Evolutionary conservation across 805 yeast genomes (phyloP), one percentile per base, ranked within the genome.

Genomic region (Candida coleopterorum): DNA sequence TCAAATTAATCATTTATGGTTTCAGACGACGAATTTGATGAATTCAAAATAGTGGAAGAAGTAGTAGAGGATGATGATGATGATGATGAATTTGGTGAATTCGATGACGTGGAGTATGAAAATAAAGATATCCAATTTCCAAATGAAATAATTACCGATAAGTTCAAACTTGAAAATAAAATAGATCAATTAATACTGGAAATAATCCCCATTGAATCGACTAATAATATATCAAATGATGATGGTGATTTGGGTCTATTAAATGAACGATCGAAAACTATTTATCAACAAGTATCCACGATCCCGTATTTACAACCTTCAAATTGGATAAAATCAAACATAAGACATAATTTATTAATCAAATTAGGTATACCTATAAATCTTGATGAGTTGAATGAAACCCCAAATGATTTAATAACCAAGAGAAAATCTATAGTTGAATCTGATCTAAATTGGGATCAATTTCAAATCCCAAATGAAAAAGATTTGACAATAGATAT

Each of bases 321-420:
- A 12, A 79, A 79, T 41, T 86, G 95, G 95, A 73, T 71, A 29
- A 70, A 70, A 37, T 80, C 85, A 51, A 66, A 77, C 14, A 70
- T 83, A 17, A 73, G 88, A 34, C 74, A 82, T 46, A 77, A 75
- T 45, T 56, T 86, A 22, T 63, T 83, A 22, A 63, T 80, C 14
- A 72, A 78, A 20, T 60, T 86, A 29, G 88, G 89, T 1, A 72
- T 86, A 2, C 94, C 94, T 0, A 73, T 84, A 27, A 81, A 81
- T 47, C 60, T 81, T 11, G 87, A 81, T 53, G 84, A 80, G 41
- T 32, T 66, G 15, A 45, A 17, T 14, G 26, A 17, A 14, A 2
- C 35, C 8, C 17, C n/a, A 9, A 27, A 18, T 11, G n/a, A 14
- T 5, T 30, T 22, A 32, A 34, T 11, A 15, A 20, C 18, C 12